Base-by-base conservation (phyloP, 495 filamentous ascomycete species). In the Trypethelium eluteriae region DNA sequence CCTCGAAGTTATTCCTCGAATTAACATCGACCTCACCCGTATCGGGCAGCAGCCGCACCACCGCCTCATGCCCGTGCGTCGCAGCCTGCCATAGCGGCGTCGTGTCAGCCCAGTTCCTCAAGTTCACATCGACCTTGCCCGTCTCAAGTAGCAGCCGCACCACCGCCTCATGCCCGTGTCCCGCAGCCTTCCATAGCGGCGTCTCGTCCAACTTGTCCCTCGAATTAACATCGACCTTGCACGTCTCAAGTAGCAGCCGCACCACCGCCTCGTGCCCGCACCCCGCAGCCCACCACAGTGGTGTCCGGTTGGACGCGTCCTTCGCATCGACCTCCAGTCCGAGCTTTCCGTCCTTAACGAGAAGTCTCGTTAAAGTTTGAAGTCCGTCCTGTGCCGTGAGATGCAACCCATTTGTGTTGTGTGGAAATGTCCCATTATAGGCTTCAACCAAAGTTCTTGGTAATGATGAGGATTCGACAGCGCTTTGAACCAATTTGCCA, bases 101-200 rank as follows among this genome's bases (percentile, higher is more conserved):
- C 47, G 14, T 32, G 5, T 38, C 47, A 35, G 11, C 64, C n/a
- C 18, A 64, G 16, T 50, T 67, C 44, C 64, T 68, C 46, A 64
- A 64, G 59, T 70, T 65, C 34, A 72, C 44, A 18, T 74, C 66
- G 62, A 70, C 39, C 5, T 12, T 68, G 12, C 66, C 39, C 2
- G 7, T n/a, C 35, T 67, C 57, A 25, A n/a, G n/a, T 34, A 39
- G 35, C n/a, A 63, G 65, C 56, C 16, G 6, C 10, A 66, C 25
- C 3, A 66, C 64, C 16, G 47, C 41, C 34, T 66, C 44, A 62
- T 66, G 64, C 5, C 64, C 47, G 36, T 32, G 5, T 3, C 3
- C 9, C n/a, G 46, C 64, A 3, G 64, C 46, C 7, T 35, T 38
- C 4, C 9, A 32, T 14, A 66, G 46, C 10, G 46, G 46, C 10